Evolutionary conservation across 495 filamentous ascomycete genomes (phyloP).

Genomic region (Penicillium nucicola): DNA sequence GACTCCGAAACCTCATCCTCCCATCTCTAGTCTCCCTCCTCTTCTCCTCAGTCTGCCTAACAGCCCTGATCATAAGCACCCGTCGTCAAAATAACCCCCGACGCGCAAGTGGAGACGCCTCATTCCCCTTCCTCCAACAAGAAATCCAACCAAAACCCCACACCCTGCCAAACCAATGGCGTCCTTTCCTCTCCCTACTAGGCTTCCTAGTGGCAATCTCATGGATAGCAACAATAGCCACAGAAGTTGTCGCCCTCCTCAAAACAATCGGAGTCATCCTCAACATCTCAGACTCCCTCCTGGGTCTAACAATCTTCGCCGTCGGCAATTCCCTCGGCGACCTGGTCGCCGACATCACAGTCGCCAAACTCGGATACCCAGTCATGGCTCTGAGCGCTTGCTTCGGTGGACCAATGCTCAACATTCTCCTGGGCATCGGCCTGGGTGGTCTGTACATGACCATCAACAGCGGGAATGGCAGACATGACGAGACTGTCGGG

Average conservation of each 20-base stretch:
- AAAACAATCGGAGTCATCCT: slow-evolving; percentile 93
- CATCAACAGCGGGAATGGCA: slow-evolving; percentile 34
- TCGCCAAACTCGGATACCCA: slow-evolving; percentile 88
- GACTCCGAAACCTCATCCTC: slow-evolving; percentile 51
- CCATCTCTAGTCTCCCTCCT: slow-evolving; percentile 68
- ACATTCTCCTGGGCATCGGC: slow-evolving; percentile 93
- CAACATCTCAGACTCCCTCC: slow-evolving; percentile 90
- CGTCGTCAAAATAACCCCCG: slow-evolving; percentile 24
- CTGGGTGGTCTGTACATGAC: slow-evolving; percentile 85
- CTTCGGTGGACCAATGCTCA: slow-evolving; percentile 96
- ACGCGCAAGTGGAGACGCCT: neutral
- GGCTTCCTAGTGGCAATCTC: slow-evolving; percentile 90
- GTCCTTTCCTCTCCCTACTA: slow-evolving; percentile 74
- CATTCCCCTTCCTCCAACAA: neutral
- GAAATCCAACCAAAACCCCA: slow-evolving; percentile 20
- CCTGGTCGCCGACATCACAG: slow-evolving; percentile 90
- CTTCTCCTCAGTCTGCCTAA: slow-evolving; percentile 63
- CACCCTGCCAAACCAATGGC: slow-evolving; percentile 57
- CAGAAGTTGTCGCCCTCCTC: slow-evolving; percentile 92
- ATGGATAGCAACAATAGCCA: slow-evolving; percentile 96
- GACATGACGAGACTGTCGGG: slow-evolving; percentile 10
- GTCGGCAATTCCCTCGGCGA: slow-evolving; percentile 95
- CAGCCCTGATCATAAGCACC: slow-evolving; percentile 61
- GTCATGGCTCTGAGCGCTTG: slow-evolving; percentile 95
- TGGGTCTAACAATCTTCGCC: slow-evolving; percentile 94